phyloP scores from a whole-genome alignment of 805 yeast species.

The Candida patagonica region DNA sequence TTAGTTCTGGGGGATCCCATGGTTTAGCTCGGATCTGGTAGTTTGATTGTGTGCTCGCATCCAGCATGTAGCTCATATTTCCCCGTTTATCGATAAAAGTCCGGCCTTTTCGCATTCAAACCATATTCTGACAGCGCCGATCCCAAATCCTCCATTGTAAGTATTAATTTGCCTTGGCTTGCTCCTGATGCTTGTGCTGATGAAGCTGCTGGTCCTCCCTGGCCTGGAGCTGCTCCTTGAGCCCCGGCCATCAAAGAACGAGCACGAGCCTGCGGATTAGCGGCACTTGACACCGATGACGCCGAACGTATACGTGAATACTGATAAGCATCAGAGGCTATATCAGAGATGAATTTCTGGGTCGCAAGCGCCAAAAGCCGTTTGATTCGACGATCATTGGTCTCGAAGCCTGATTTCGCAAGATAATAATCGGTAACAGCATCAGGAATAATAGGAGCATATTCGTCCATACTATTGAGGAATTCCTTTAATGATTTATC shows the following conservation, averaged over 20 bases:
- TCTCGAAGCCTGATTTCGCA: constrained; percentile 74
- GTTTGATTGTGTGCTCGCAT: too few species aligned
- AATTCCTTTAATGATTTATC: constrained; percentile 55
- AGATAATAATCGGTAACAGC: constrained; percentile 91
- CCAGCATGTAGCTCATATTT: too few species aligned
- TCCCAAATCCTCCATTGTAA: constrained; percentile 88
- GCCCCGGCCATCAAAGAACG: constrained; percentile 64
- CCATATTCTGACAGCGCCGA: constrained; percentile 92
- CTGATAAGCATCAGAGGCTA: constrained; percentile 95
- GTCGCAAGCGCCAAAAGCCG: constrained; percentile 88
- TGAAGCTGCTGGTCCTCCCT: neutral
- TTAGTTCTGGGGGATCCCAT: too few species aligned
- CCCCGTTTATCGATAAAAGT: constrained; percentile 71
- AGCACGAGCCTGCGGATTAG: constrained; percentile 80
- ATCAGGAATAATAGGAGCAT: constrained; percentile 93
- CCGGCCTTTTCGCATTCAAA: constrained; percentile 82
- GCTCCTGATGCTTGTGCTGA: constrained; percentile 14
- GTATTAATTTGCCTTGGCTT: constrained; percentile 66
- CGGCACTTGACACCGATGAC: constrained; percentile 73
- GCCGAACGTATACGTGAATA: constrained; percentile 87
- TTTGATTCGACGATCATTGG: constrained; percentile 69
- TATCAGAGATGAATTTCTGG: constrained; percentile 87
- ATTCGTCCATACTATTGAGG: constrained; percentile 81
- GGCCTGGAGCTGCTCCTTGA: constrained; percentile 15
- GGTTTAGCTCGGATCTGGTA: too few species aligned